A percentile compares a stretch with the other conserved stretches of the same genome.
phyloP scores from a whole-genome alignment of 208 protist genomes.

The Leishmania amazonensis region DNA sequence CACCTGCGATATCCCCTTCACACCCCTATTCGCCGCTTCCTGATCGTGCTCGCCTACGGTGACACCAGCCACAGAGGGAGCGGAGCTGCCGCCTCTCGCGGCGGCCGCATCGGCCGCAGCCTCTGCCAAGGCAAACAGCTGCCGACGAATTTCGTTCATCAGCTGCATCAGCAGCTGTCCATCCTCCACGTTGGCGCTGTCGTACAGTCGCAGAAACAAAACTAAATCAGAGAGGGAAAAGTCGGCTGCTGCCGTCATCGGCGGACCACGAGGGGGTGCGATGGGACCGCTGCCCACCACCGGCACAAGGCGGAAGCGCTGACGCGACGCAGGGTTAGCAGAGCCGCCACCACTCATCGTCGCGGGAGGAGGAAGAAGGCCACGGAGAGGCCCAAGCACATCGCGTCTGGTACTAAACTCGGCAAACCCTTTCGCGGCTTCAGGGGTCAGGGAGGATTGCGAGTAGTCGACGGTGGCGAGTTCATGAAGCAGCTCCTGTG shows the following conservation, averaged over 20 bases:
- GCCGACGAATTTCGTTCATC: slow-evolving; percentile 50
- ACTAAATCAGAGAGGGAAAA: slow-evolving; percentile 51
- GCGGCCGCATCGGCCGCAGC: neutral
- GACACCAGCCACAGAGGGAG: neutral
- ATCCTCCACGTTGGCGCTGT: slow-evolving; percentile 53
- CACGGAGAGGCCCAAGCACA: slow-evolving; percentile 34
- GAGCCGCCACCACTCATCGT: neutral
- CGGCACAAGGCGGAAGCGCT: slow-evolving; percentile 11
- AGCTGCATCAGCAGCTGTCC: slow-evolving; percentile 63
- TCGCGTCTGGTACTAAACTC: slow-evolving; percentile 23
- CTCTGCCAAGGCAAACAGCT: slow-evolving; percentile 32
- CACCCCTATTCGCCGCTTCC: neutral
- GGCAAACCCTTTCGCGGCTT: slow-evolving; percentile 6
- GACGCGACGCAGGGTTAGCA: neutral
- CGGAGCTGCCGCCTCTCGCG: neutral
- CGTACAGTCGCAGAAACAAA: slow-evolving; percentile 63
- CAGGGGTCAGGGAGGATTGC: neutral
- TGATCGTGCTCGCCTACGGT: neutral
- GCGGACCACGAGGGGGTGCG: neutral
- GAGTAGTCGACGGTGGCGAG: neutral
- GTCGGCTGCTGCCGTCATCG: neutral
- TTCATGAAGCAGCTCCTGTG: slow-evolving; percentile 11
- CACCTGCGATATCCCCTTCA: neutral
- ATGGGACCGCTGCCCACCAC: neutral
- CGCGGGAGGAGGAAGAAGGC: slow-evolving; percentile 19